Evolutionary conservation across 306 rosid species (phyloP).

Genomic region (Rubus idaeus): DNA sequence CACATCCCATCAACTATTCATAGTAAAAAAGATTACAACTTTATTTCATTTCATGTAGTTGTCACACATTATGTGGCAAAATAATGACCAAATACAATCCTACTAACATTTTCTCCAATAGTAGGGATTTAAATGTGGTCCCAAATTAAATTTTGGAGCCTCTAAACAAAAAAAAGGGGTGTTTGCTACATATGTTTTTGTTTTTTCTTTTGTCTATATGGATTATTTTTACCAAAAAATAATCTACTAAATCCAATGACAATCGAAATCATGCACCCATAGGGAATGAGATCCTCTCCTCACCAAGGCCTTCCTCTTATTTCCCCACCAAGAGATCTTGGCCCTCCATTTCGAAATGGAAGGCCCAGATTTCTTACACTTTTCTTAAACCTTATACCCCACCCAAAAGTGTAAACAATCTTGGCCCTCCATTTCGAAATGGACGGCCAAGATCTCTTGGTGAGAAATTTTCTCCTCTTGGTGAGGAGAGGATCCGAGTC

Average conservation of each 20-base stretch:
- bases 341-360: no score
- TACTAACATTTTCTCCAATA: neutral
- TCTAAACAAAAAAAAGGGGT: neutral
- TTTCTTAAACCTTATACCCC: no score
- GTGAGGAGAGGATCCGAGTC: no score
- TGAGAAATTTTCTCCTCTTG: no score
- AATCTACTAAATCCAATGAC: slow-evolving; percentile 23
- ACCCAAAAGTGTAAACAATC: no score
- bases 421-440: no score
- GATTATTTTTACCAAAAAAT: neutral
- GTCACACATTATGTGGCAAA: neutral
- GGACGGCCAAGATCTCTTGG: no score
- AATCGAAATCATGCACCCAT: slow-evolving; percentile 34
- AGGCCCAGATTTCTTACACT: no score
- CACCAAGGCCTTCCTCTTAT: no score
- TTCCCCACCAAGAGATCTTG: no score
- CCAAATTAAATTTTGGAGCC: neutral
- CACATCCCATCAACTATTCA: neutral
- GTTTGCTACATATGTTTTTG: neutral
- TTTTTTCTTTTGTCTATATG: neutral
- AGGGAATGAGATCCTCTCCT: no score
- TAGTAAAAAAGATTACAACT: neutral
- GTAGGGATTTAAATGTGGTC: slow-evolving; percentile 8
- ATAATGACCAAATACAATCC: neutral
- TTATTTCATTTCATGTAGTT: neutral